Evolutionary conservation across 306 rosid species (phyloP).

Genomic region (Purshia tridentata): DNA sequence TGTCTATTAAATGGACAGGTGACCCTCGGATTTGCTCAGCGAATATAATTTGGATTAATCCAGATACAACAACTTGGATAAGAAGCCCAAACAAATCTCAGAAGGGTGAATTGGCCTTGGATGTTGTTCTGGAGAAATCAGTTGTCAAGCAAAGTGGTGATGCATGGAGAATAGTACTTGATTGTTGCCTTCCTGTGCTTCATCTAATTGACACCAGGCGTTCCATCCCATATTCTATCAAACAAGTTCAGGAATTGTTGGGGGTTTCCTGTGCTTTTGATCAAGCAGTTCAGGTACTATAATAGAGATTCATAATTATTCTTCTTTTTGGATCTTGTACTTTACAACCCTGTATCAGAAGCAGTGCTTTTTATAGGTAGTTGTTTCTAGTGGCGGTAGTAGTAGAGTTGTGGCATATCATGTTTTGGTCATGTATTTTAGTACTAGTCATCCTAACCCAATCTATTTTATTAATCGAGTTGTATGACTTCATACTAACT

Average conservation of each 20-base stretch:
- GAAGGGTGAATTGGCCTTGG: conserved; percentile 85
- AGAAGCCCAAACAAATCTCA: conserved; percentile 52
- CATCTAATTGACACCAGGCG: conserved; percentile 89
- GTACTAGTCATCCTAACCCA: neutral
- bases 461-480: neutral
- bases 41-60: conserved; percentile 73
- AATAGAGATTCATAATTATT: neutral
- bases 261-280: conserved; percentile 89
- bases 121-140: conserved; percentile 65
- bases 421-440: neutral
- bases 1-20: conserved; percentile 42
- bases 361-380: neutral
- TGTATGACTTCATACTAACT: neutral
- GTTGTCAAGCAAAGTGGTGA: conserved; percentile 81
- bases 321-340: neutral
- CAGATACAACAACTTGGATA: conserved; percentile 79
- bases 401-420: neutral
- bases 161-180: conserved; percentile 90
- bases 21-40: conserved; percentile 78
- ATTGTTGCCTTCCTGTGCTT: conserved; percentile 86
- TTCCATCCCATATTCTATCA: conserved; percentile 76
- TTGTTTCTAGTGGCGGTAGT: neutral
- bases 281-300: conserved; percentile 70
- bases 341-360: neutral
- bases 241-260: conserved; percentile 79